Percentiles rank a stretch among this genome's conserved stretches.
phyloP scores from a whole-genome alignment of 805 yeast species.

The Candida alai region DNA sequence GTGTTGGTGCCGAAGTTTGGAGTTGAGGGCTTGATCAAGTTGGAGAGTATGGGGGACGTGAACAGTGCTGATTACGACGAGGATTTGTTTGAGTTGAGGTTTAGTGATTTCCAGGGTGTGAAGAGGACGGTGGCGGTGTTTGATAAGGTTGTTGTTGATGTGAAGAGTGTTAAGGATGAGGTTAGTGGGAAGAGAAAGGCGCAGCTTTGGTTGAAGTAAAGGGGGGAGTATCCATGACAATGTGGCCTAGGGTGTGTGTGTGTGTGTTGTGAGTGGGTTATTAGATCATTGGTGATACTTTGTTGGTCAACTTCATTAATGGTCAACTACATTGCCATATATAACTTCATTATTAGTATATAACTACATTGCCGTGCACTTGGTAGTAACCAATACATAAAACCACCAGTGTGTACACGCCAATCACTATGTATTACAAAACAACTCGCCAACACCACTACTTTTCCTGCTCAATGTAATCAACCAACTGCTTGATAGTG shows the following conservation, averaged over 20 bases:
- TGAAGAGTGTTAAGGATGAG: constrained; percentile 78
- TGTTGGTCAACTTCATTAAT: too few relatives aligned
- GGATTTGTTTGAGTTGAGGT: constrained; percentile 64
- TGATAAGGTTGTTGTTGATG: constrained; percentile 80
- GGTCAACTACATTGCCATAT: too few relatives aligned
- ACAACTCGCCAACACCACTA: too few relatives aligned
- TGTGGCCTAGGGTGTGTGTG: too few relatives aligned
- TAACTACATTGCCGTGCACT: too few relatives aligned
- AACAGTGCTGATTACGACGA: constrained; percentile 69
- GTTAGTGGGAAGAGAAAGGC: constrained; percentile 91
- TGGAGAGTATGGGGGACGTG: constrained; percentile 69
- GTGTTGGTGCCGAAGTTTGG: constrained; percentile 95
- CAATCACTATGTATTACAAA: too few relatives aligned
- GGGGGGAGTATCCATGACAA: too few relatives aligned
- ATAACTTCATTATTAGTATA: too few relatives aligned
- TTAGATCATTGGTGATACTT: too few relatives aligned
- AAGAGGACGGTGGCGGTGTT: constrained; percentile 62
- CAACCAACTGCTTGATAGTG: constrained; percentile 71
- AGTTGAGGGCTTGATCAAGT: constrained; percentile 85
- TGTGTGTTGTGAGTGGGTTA: too few relatives aligned
- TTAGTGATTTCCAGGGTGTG: constrained; percentile 45
- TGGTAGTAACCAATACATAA: too few relatives aligned
- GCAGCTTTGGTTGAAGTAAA: constrained; percentile 56
- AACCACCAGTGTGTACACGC: too few relatives aligned
- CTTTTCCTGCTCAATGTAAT: constrained; percentile 20